These are phyloP conservation scores for Fusarium zealandicum DNA, from an alignment of 2,329 filamentous ascomycete genomes.

Conservation along the genomic window DNA sequence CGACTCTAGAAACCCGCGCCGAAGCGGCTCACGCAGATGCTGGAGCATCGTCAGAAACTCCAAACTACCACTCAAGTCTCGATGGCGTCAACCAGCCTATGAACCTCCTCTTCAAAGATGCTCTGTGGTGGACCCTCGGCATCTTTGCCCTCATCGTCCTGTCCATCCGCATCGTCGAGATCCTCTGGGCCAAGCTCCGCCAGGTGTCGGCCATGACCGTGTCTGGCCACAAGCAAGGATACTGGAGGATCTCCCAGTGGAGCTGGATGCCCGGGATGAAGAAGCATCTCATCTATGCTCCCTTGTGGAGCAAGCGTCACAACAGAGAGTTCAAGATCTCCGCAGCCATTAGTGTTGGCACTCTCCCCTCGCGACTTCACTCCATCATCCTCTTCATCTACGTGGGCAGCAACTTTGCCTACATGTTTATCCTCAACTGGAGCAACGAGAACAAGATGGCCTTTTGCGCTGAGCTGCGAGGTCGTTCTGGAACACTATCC, in stretches of 20 bases:
- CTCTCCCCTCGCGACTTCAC: constrained; percentile 71
- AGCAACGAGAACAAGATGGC: constrained; percentile 63
- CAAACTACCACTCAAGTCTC: constrained; percentile 62
- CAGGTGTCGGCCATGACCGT: constrained; percentile 66
- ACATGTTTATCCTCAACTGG: constrained; percentile 70
- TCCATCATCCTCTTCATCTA: constrained; percentile 64
- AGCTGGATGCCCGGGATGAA: constrained; percentile 69
- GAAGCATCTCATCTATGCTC: constrained; percentile 66
- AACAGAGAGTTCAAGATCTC: constrained; percentile 72
- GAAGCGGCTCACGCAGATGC: constrained; percentile 40
- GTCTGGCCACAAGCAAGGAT: constrained; percentile 60
- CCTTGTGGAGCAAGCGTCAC: constrained; percentile 69
- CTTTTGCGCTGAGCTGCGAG: constrained; percentile 82
- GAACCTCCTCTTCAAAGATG: constrained; percentile 64
- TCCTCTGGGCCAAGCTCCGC: constrained; percentile 63
- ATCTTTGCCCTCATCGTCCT: constrained; percentile 62
- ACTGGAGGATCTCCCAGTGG: constrained; percentile 66
- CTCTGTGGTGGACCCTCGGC: constrained; percentile 68
- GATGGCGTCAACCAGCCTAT: constrained; percentile 66
- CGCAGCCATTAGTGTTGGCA: constrained; percentile 65
- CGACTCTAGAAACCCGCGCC: constrained; percentile 44
- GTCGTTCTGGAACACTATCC: constrained; percentile 83
- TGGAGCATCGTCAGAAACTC: constrained; percentile 57
- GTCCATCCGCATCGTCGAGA: constrained; percentile 59
- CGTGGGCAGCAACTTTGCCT: constrained; percentile 66